Percentiles rank a stretch among this genome's conserved stretches.
phyloP scores from a whole-genome alignment of 208 protist genomes.

The Trypanosoma cruzi region DNA sequence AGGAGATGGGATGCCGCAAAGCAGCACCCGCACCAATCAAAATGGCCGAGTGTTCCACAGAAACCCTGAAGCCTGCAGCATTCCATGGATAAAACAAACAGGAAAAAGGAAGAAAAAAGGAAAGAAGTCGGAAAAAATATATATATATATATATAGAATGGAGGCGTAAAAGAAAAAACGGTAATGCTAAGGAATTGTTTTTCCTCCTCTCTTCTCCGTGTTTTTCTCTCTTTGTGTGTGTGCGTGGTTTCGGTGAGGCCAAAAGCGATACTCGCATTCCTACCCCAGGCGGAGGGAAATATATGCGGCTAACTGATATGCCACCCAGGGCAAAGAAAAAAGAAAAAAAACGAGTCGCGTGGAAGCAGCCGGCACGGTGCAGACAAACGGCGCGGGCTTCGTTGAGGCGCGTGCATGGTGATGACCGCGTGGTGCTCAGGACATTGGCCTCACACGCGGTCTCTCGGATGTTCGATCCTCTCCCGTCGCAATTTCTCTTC shows the following conservation, averaged over 20 bases:
- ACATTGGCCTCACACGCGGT: slow-evolving; percentile 95
- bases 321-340: too few relatives aligned
- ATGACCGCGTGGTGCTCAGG: slow-evolving; percentile 96
- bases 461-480: slow-evolving; percentile 85
- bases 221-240: too few relatives aligned
- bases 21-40: slow-evolving; percentile 30
- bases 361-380: too few relatives aligned
- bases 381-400: too few relatives aligned
- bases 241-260: too few relatives aligned
- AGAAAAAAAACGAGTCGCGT: too few relatives aligned
- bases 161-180: neutral
- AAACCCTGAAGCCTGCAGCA: slow-evolving; percentile 33
- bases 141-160: too few relatives aligned
- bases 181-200: neutral
- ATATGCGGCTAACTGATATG: too few relatives aligned
- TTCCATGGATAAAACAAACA: slow-evolving; percentile 16
- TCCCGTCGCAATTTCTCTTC: slow-evolving; percentile 40
- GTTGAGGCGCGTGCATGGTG: slow-evolving; percentile 24
- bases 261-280: too few relatives aligned
- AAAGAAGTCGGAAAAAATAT: slow-evolving; percentile 5
- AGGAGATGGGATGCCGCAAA: slow-evolving; percentile 66
- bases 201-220: neutral
- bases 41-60: slow-evolving; percentile 25
- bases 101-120: neutral
- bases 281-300: too few relatives aligned